Conservation (phyloP, 208 protist genomes). For the Acanthamoeba polyphaga region DNA sequence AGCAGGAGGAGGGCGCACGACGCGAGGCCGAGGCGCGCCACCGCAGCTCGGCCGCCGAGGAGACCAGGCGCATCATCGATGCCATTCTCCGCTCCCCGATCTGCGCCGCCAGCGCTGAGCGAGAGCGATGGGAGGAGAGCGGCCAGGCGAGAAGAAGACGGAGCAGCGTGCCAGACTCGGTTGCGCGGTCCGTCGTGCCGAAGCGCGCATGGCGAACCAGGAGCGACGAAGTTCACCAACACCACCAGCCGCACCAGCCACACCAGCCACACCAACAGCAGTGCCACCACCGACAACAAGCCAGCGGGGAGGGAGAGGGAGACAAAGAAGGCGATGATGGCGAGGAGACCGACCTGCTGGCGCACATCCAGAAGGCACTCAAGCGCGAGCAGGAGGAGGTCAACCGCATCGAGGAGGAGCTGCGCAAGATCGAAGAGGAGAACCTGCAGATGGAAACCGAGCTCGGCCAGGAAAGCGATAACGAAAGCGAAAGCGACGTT, state of each 20-base stretch:
- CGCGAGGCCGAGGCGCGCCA: background rate
- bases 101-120: background rate
- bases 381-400: slow-evolving; percentile 28
- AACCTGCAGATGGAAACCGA: slow-evolving; percentile 40
- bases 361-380: slow-evolving; percentile 6
- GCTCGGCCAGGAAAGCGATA: background rate
- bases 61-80: slow-evolving; percentile 7
- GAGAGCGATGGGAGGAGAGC: background rate
- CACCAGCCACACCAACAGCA: background rate
- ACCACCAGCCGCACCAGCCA: background rate
- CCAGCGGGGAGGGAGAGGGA: background rate
- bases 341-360: slow-evolving; percentile 9
- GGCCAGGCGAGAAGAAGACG: background rate
- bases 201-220: background rate
- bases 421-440: slow-evolving; percentile 27
- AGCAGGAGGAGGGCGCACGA: background rate
- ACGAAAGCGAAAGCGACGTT: background rate
- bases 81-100: background rate
- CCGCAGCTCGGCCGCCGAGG: background rate
- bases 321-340: background rate
- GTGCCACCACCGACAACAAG: background rate
- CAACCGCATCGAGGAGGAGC: slow-evolving; percentile 9
- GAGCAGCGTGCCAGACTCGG: background rate
- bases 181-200: background rate
- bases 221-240: background rate